Conservation (phyloP, 257 asterid species). For the Ocimum tenuiflorum region DNA sequence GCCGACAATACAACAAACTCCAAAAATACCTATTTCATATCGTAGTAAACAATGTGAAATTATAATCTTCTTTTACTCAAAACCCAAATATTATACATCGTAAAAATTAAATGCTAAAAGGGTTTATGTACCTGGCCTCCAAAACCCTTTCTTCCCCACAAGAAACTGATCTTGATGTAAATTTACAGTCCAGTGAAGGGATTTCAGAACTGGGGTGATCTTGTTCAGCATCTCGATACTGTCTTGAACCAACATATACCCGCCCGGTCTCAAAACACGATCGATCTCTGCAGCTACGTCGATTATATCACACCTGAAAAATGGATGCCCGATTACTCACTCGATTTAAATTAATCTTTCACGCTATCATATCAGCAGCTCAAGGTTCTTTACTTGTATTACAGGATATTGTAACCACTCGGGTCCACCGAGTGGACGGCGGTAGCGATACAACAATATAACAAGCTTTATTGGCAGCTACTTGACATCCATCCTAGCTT, state of each 20-base stretch:
- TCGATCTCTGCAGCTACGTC: slow-evolving; percentile 79
- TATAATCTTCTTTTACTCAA: background rate
- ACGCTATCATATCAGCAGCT: too few species aligned
- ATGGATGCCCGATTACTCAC: too few species aligned
- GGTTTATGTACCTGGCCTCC: slow-evolving; percentile 55
- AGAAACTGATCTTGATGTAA: slow-evolving; percentile 71
- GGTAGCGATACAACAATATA: too few species aligned
- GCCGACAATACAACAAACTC: background rate
- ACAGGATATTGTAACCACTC: too few species aligned
- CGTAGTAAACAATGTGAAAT: slow-evolving; percentile 8
- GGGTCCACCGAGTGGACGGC: too few species aligned
- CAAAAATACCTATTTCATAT: slow-evolving; percentile 7
- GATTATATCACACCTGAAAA: slow-evolving; percentile 68
- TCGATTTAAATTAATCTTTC: too few species aligned
- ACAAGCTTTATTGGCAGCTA: too few species aligned
- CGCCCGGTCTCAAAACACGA: slow-evolving; percentile 79
- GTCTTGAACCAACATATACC: slow-evolving; percentile 80
- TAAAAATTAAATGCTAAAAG: background rate
- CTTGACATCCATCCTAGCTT: too few species aligned
- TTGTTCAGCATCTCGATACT: slow-evolving; percentile 39
- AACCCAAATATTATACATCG: slow-evolving; percentile 16
- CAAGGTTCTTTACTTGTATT: too few species aligned
- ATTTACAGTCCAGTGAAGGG: slow-evolving; percentile 72
- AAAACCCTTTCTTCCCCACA: slow-evolving; percentile 68
- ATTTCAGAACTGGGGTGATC: slow-evolving; percentile 48